Base-by-base conservation (phyloP, 1,284 basidiomycete species). In the Papiliotrema nemorosa region DNA sequence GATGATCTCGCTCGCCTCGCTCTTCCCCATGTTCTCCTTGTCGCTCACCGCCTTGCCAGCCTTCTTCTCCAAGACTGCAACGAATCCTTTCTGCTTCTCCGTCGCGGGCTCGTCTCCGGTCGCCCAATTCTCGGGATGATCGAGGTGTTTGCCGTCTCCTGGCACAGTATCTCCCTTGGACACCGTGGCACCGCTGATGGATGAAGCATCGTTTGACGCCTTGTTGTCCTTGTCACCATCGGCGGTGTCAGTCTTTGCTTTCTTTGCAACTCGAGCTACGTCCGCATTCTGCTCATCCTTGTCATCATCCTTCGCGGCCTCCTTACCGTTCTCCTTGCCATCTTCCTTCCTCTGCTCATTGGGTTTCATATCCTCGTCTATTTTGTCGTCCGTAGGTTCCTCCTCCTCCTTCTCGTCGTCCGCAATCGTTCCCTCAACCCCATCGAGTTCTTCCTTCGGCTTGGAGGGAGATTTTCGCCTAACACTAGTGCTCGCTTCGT, bases 1-100 rank as follows among this genome's bases (percentile, higher is more conserved):
- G 43, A 72, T 72, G 61, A 63, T 61, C 52, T 64, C 64, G 47
- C 67, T 69, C 13, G 70, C 70, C 43, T 69, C 70, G 34, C 59
- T 61, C 55, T 72, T 72, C n/a, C 64, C 64, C 46, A 70, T 20
- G 3, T 16, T 24, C 21, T 57, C 54, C 2, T 55, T 54, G 43
- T 60, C 36, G n/a, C 49, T 57, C 12, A 21, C 54, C 10, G 21
- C 36, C 5, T 51, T 54, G 7, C 64, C 64, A 43, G 60, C 62
- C 48, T 72, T 66, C 52, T 64, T 65, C 53, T 66, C 68, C 6
- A 72, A 55, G 4, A 68, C 64, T 25, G 58, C 58, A 24, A 72
- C 49, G 54, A 63, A 72, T 1, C 55, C 64, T 43, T 63, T 65
- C 43, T 69, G 69, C 49, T 69, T 72, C 22, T 59, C 58, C 14